A percentile compares a stretch with the other conserved stretches of the same genome.
Conservation (phyloP, 208 protist species). For the Crithidia expoeki region DNA sequence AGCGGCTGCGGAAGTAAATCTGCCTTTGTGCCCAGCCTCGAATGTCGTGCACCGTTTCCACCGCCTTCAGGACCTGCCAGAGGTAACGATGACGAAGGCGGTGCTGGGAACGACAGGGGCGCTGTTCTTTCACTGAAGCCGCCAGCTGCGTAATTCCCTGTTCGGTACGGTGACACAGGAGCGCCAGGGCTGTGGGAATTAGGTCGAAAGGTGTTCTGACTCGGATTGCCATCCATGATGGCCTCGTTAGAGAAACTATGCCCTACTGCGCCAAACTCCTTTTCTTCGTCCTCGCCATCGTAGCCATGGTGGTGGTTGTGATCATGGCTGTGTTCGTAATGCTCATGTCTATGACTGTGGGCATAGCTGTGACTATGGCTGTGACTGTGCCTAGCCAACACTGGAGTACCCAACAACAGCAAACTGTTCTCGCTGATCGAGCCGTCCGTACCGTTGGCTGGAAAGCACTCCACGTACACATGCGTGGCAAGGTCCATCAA, state of each 20-base stretch:
- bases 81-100: background rate
- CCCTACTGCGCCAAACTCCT: background rate
- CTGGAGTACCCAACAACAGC: background rate
- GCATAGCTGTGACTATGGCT: conserved; percentile 21
- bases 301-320: background rate
- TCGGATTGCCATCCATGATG: background rate
- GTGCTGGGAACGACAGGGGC: conserved; percentile 1
- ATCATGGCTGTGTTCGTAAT: conserved; percentile 1
- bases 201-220: background rate
- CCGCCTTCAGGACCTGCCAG: background rate
- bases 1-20: background rate
- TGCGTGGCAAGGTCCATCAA: conserved; percentile 45
- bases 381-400: conserved; percentile 15
- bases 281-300: background rate
- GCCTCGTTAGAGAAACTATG: background rate
- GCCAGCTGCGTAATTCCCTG: background rate
- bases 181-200: background rate
- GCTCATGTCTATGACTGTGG: conserved; percentile 3
- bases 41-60: background rate
- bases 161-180: background rate
- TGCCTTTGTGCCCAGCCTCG: background rate
- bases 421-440: conserved; percentile 5
- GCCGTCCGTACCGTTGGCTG: conserved; percentile 13
- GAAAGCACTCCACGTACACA: conserved; percentile 72
- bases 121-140: background rate